Conservation (phyloP, 2,329 filamentous ascomycete species). For the Pyrenophora tritici-repentis region DNA sequence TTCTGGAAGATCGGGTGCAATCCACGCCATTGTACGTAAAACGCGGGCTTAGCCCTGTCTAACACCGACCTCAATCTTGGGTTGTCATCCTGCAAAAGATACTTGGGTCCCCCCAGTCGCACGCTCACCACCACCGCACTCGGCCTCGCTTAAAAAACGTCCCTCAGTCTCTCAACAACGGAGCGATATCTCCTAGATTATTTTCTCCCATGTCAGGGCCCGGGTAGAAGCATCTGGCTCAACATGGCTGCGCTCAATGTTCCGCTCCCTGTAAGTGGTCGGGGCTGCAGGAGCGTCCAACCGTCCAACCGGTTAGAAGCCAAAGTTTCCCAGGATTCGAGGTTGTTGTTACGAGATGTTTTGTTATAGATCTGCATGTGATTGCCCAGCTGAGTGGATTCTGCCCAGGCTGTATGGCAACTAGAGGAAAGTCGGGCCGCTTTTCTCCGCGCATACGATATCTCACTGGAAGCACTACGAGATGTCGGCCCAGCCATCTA, state of each 20-base stretch:
- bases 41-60: constrained; percentile 16
- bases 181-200: constrained; percentile 2
- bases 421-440: constrained; percentile 22
- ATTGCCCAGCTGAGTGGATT: constrained; percentile 11
- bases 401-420: constrained; percentile 11
- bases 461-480: too few species aligned
- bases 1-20: constrained; percentile 16
- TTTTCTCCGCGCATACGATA: constrained; percentile 16
- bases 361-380: constrained; percentile 29
- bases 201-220: constrained; percentile 5
- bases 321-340: constrained; percentile 16
- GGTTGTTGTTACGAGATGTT: constrained; percentile 32
- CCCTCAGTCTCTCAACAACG: constrained; percentile 16
- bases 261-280: constrained; percentile 13
- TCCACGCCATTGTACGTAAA: constrained; percentile 30
- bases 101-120: constrained; percentile 6
- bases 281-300: not conserved
- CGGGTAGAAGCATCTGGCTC: constrained; percentile 1
- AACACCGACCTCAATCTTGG: constrained; percentile 25
- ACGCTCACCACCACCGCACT: constrained; percentile 2
- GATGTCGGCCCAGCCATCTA: too few species aligned
- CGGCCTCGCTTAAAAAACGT: constrained; percentile 3
- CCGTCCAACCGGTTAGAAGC: constrained; percentile 6
- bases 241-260: not conserved
- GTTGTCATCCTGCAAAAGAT: constrained; percentile 20